Evolutionary conservation across 1,139 yeast species (phyloP), one percentile per base, ranked within the genome.

Genomic region (Wickerhamomyces sp.): DNA sequence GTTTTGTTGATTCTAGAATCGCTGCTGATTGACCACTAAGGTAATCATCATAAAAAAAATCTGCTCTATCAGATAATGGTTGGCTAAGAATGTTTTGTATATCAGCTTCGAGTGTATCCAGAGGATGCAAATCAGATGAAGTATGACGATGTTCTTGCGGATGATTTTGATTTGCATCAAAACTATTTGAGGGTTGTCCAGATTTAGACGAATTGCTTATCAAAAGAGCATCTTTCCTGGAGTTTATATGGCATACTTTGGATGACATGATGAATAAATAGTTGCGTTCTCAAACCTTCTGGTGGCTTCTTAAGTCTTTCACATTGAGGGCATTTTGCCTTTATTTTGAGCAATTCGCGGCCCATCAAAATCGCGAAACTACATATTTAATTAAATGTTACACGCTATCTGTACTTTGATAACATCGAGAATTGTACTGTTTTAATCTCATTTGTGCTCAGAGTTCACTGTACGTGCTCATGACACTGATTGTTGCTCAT

Each of bases 1-100:
- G 76, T 30, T 64, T 52, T 1, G 49, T 41, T 2, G 48, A 47
- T 12, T 49, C 39, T 3, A 54, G 33, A 8, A 44, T 25, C 0
- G 50, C 49, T 3, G 39, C 32, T 1, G 40, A 39, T 17, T 40
- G 40, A 14, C 45, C 45, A 13, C 37, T 37, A 4, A 26, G 7
- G 4, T 41, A 40, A 16, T 41, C 44, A 26, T 48, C 43, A 31
- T 51, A 54, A 25, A 54, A 48, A 4, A 15, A 12, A 1, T 36
- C 15, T 1, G 53, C 45, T 10, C 49, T 38, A 4, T 43, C 45
- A 17, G 38, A 32, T 3, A 42, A 27, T 2, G 55, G 47, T 13
- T 38, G 42, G 1, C 39, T 26, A 2, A 49, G 22, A 3, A 49
- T 19, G 1, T 46, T 21, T 4, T 36, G 39, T 15, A 54, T 36